A percentile compares a stretch with the other conserved stretches of the same genome.
phyloP scores from a whole-genome alignment of 176 grass and related monocot species.

The Tillandsia fasciculata region DNA sequence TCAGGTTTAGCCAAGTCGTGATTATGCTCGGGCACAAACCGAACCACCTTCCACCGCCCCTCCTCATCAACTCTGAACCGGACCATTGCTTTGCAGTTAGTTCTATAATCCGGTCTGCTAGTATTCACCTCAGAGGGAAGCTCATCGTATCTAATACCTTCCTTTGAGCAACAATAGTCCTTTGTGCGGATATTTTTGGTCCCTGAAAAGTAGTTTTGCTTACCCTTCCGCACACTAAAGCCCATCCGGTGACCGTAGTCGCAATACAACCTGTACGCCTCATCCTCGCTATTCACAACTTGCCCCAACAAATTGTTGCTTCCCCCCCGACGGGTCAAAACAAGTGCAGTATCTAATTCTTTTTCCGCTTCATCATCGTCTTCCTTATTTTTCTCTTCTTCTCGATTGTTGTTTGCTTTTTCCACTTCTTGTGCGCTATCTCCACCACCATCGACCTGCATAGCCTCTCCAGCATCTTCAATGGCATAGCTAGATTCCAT shows the following conservation, averaged over 20 bases:
- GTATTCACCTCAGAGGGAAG: constrained; percentile 65
- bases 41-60: constrained; percentile 62
- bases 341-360: constrained; percentile 28
- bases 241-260: constrained; percentile 79
- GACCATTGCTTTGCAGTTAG: constrained; percentile 88
- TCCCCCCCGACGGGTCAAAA: constrained; percentile 44
- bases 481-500: no score
- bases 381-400: constrained; percentile 42
- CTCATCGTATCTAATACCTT: constrained; percentile 10
- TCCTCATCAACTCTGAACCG: constrained; percentile 74
- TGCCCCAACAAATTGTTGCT: constrained; percentile 62
- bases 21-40: constrained; percentile 71
- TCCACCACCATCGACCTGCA: no score
- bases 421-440: no score
- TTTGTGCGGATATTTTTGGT: constrained; percentile 80
- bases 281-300: constrained; percentile 68
- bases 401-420: constrained; percentile 4
- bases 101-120: constrained; percentile 68
- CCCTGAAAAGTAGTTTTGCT: constrained; percentile 79
- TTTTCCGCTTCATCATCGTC: constrained; percentile 44
- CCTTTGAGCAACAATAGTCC: constrained; percentile 91
- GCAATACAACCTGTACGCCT: constrained; percentile 78
- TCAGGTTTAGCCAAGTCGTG: constrained; percentile 79
- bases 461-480: no score
- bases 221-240: constrained; percentile 84